Percentiles rank a stretch among this genome's conserved stretches.
Conservation (phyloP, 352 stramenopile species). For the Phytophthora pistaciae region DNA sequence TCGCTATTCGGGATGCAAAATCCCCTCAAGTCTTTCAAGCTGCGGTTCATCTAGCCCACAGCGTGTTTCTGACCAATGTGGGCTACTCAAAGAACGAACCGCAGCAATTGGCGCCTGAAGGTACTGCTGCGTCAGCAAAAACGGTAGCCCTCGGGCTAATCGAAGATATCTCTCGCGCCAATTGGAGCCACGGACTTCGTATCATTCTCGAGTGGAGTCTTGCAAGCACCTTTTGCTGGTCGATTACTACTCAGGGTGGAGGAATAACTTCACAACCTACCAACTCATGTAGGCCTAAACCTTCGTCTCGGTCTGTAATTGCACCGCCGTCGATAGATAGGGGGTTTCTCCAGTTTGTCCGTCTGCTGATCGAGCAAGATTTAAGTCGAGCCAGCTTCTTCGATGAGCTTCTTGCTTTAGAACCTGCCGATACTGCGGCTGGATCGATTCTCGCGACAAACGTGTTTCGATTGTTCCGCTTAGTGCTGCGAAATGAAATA, state of each 20-base stretch:
- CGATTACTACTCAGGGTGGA: not conserved
- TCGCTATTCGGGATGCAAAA: conserved; percentile 38
- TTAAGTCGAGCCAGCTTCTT: conserved; percentile 41
- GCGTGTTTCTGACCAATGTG: conserved; percentile 39
- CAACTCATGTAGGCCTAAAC: not conserved
- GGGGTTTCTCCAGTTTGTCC: conserved; percentile 49
- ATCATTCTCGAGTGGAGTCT: conserved; percentile 44
- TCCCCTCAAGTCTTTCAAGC: conserved; percentile 44
- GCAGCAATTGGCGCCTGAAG: not conserved
- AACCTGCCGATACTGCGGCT: not conserved
- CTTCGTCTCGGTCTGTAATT: conserved; percentile 1
- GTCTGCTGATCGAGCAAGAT: conserved; percentile 46
- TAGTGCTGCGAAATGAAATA: conserved; percentile 23
- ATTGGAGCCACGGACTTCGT: conserved; percentile 36
- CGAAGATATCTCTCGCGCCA: conserved; percentile 25
- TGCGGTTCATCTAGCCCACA: conserved; percentile 51
- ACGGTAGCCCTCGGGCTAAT: conserved; percentile 15
- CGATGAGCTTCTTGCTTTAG: conserved; percentile 28
- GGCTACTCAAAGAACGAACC: not conserved
- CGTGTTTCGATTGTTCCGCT: conserved; percentile 29
- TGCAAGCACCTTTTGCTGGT: conserved; percentile 44
- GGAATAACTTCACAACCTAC: not conserved
- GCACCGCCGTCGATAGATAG: conserved; percentile 35
- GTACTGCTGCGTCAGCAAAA: not conserved
- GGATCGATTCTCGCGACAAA: conserved; percentile 11